Conservation (phyloP, 2,329 filamentous ascomycete genomes). For the Stachybotrys elegans region DNA sequence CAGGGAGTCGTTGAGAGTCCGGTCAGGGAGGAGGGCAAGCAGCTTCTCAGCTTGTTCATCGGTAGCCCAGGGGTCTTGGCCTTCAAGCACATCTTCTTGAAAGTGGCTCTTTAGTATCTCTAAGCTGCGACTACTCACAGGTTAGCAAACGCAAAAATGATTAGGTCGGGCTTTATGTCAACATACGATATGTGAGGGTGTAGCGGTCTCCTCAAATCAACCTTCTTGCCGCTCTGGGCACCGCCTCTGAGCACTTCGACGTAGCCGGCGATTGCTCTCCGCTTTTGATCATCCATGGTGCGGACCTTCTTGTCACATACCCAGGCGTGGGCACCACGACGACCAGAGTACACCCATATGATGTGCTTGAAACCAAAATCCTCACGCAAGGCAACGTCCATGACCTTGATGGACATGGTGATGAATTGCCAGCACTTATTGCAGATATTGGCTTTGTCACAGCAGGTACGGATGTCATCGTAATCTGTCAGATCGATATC, state of each 20-base stretch:
- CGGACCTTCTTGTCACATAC: constrained; percentile 88
- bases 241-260: constrained; percentile 87
- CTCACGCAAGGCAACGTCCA: constrained; percentile 80
- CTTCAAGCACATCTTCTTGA: constrained; percentile 70
- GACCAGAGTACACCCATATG: constrained; percentile 96
- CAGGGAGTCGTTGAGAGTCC: constrained; percentile 68
- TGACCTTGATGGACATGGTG: constrained; percentile 93
- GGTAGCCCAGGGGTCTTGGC: constrained; percentile 80
- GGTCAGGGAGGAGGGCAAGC: constrained; percentile 80
- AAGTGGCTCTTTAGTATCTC: constrained; percentile 83
- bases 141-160: constrained; percentile 9
- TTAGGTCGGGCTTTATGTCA: no score
- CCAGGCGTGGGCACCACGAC: constrained; percentile 96
- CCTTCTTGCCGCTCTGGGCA: constrained; percentile 78
- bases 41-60: constrained; percentile 70
- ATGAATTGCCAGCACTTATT: constrained; percentile 94
- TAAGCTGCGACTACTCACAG: constrained; percentile 62
- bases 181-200: constrained; percentile 79
- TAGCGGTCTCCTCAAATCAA: constrained; percentile 76
- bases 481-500: constrained; percentile 99
- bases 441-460: constrained; percentile 89
- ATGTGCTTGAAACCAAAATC: constrained; percentile 98
- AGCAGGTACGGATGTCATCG: constrained; percentile 94
- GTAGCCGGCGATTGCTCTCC: constrained; percentile 81
- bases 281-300: constrained; percentile 77